Conservation (phyloP, 2,329 filamentous ascomycete genomes). For the Xylaria arbuscula region DNA sequence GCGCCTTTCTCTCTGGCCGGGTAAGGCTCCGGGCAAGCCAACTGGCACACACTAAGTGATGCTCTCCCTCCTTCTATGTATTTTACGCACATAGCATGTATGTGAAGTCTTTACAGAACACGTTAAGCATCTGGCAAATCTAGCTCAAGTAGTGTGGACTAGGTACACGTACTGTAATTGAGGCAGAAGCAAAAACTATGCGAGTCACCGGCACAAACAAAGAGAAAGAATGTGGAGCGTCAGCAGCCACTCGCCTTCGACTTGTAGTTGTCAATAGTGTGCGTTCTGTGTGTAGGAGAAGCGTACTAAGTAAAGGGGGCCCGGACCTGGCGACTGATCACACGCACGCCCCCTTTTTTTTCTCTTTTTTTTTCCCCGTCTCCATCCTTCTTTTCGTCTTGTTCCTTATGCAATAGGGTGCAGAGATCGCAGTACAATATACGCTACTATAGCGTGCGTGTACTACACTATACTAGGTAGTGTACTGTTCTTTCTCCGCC, state of each 20-base stretch:
- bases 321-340: constrained; percentile 38
- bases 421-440: neutral
- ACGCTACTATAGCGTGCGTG: neutral
- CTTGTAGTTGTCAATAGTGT: constrained; percentile 8
- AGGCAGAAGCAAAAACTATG: constrained; percentile 45
- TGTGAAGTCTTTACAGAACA: constrained; percentile 26
- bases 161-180: constrained; percentile 4
- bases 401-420: constrained; percentile 20
- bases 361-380: constrained; percentile 26
- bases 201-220: constrained; percentile 52
- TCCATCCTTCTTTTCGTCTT: constrained; percentile 9
- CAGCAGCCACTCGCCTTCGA: constrained; percentile 43
- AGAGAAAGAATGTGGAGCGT: constrained; percentile 47
- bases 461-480: neutral
- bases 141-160: neutral
- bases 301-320: neutral
- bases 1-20: neutral
- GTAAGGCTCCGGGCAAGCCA: neutral
- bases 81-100: no score
- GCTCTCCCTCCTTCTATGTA: no score
- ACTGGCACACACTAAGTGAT: no score
- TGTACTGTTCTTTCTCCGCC: constrained; percentile 30
- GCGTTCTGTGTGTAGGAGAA: neutral
- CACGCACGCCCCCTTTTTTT: constrained; percentile 44
- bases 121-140: constrained; percentile 42